Evolutionary conservation across 257 asterid genomes (phyloP).

Genomic region (Paulownia fortunei): DNA sequence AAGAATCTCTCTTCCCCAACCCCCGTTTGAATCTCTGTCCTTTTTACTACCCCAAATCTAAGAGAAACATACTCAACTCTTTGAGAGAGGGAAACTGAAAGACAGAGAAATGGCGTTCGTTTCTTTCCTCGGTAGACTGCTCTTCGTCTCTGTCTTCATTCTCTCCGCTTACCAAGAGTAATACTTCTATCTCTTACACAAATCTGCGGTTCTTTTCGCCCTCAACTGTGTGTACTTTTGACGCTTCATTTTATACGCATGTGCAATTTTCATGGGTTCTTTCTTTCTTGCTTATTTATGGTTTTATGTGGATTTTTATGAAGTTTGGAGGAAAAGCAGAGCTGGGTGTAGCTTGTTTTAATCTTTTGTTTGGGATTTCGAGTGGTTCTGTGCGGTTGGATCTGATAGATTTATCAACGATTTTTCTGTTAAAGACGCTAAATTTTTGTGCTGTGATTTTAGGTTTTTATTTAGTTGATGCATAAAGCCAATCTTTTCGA

Average conservation of each 20-base stretch:
- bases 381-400: constrained; percentile 40
- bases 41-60: constrained; percentile 33
- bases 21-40: constrained; percentile 37
- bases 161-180: constrained; percentile 95
- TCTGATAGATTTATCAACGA: constrained; percentile 39
- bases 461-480: constrained; percentile 1
- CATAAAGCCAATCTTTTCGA: not conserved
- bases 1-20: constrained; percentile 32
- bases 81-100: constrained; percentile 31
- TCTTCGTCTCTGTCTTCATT: constrained; percentile 89
- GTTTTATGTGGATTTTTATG: constrained; percentile 14
- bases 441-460: not conserved
- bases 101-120: constrained; percentile 66
- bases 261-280: constrained; percentile 11
- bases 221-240: not conserved
- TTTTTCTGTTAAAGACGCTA: not conserved
- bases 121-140: constrained; percentile 77
- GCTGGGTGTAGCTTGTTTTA: constrained; percentile 4
- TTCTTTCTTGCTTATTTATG: not conserved
- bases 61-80: constrained; percentile 18
- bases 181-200: constrained; percentile 35
- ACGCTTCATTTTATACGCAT: not conserved
- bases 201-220: constrained; percentile 53
- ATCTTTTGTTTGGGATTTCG: not conserved
- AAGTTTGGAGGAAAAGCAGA: not conserved